Base-by-base conservation (phyloP, 2,329 filamentous ascomycete genomes). In the Aspergillus pseudoterreus region DNA sequence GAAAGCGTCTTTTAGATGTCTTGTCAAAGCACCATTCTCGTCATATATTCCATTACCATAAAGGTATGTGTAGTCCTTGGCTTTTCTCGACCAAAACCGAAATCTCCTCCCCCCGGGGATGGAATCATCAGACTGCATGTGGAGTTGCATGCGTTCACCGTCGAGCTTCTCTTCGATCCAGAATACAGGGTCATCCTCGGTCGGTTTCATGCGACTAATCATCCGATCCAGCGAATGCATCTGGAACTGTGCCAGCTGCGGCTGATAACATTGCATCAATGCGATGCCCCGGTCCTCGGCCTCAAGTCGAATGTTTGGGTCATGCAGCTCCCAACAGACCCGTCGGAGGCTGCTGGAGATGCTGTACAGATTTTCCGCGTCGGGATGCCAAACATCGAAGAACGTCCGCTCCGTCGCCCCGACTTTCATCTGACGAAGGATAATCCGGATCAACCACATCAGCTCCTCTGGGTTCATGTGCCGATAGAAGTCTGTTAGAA, bases 151-250 rank as follows among this genome's bases (percentile, higher is more conserved):
- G 22, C 94, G 83, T 72, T 99, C 94, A 1, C 94, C 94, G 60
- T 99, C 94, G 8, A 99, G 77, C 71, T 99, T 99, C 73, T 99
- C 94, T 69, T 99, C 94, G 44, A 97, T 94, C 91, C 92, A 97
- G 65, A 95, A 99, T 8, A 87, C 83, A 0, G 80, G 77, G 47
- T 95, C 85, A 0, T 89, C 84, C 21, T 86, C 81, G 0, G 83
- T 86, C 0, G 81, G 78, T 2, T 83, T 81, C 71, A 86, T 82
- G 42, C 75, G 84, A 15, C 83, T 77, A 1, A 95, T 83, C 82
- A 95, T 90, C 64, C 85, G 88, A 49, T 90, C 82, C 60, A 96
- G 90, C 0, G 85, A 84, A 32, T 88, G 82, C 78, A 88, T 88
- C 68, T 96, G 90, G 57, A 95, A 96, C 57, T 94, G 88, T 4